Percentiles rank a stretch among this genome's conserved stretches.
phyloP scores from a whole-genome alignment of 805 yeast species.

The Candida jianshihensis region DNA sequence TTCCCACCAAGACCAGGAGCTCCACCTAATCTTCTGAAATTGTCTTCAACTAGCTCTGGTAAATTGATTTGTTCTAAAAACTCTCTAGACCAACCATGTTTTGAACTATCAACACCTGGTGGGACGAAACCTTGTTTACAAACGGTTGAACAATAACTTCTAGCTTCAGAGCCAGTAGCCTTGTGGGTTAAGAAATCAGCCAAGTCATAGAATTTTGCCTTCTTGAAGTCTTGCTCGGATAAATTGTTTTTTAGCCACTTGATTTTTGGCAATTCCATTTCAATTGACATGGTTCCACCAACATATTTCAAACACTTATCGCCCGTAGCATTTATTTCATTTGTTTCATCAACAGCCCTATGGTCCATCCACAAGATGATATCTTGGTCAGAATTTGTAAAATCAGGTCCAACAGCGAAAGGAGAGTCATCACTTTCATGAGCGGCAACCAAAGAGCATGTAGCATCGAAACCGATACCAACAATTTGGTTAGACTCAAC shows the following conservation, averaged over 20 bases:
- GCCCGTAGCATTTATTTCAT: constrained; percentile 69
- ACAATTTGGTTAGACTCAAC: constrained; percentile 59
- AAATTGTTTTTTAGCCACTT: constrained; percentile 90
- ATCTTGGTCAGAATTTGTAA: constrained; percentile 63
- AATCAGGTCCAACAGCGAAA: constrained; percentile 89
- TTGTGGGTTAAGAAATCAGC: constrained; percentile 88
- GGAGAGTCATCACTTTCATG: constrained; percentile 60
- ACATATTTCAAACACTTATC: constrained; percentile 83
- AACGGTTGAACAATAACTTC: constrained; percentile 85
- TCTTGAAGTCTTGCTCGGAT: constrained; percentile 50
- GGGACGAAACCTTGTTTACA: constrained; percentile 97
- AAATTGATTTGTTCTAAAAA: constrained; percentile 65
- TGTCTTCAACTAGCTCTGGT: constrained; percentile 69
- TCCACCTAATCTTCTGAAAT: constrained; percentile 81
- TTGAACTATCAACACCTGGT: constrained; percentile 79
- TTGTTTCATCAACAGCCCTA: constrained; percentile 79
- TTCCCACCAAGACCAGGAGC: constrained; percentile 63
- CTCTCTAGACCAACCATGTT: constrained; percentile 84
- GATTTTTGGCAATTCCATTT: constrained; percentile 96
- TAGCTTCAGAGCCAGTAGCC: constrained; percentile 81
- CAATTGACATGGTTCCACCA: constrained; percentile 96
- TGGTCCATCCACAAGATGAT: constrained; percentile 98
- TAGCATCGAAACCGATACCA: constrained; percentile 96
- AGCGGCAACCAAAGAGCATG: constrained; percentile 87
- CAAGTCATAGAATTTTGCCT: constrained; percentile 81